These are phyloP conservation scores for Carex cristatella DNA, from an alignment of 176 grass and related monocot genomes.

Conservation along the genomic window DNA sequence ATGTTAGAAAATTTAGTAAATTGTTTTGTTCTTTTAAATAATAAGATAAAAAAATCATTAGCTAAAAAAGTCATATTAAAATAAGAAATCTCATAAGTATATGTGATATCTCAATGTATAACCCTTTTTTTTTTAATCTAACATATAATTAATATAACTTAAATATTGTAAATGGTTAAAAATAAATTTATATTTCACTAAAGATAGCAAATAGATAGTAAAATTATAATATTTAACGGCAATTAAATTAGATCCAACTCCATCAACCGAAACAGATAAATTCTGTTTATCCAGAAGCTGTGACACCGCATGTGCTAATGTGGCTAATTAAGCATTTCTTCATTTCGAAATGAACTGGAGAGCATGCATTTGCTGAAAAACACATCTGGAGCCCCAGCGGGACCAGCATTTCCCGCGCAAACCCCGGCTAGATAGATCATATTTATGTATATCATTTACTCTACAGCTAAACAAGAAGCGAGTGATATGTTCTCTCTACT, in stretches of 20 bases:
- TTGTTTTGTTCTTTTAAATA: not conserved
- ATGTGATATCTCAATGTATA: not conserved
- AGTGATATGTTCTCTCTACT: not conserved
- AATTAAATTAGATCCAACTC: not conserved
- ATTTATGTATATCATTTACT: not conserved
- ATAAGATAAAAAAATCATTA: not conserved
- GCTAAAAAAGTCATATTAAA: not conserved
- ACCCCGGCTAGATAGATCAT: not conserved
- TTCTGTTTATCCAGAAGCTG: not conserved
- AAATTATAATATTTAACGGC: not conserved
- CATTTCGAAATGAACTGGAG: not conserved
- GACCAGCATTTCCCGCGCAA: slow-evolving; percentile 20
- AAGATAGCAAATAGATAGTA: not conserved
- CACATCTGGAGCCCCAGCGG: slow-evolving; percentile 4
- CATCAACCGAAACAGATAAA: not conserved
- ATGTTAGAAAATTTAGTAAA: not conserved
- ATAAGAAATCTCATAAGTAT: not conserved
- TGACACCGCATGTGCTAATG: not conserved
- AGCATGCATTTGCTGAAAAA: not conserved
- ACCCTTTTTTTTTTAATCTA: not conserved
- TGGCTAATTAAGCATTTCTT: not conserved
- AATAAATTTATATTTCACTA: not conserved
- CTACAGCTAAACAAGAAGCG: not conserved
- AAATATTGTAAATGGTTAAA: not conserved
- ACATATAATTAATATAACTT: not conserved